phyloP scores from a whole-genome alignment of 331 rosid genomes.

The Malus hybrid region DNA sequence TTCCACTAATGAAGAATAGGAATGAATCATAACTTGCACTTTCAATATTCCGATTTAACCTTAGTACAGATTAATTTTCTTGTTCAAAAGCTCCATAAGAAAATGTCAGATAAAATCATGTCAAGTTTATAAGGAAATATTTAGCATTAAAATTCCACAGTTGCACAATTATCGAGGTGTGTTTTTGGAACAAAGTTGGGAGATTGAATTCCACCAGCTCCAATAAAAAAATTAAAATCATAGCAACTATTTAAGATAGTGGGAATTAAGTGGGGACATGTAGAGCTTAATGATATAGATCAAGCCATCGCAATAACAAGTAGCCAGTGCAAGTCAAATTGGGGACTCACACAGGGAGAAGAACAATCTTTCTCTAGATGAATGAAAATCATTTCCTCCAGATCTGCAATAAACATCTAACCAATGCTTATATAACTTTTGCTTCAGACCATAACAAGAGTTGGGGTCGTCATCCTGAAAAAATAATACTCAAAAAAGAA shows the following conservation, averaged over 20 bases:
- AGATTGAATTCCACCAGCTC: not conserved
- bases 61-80: not conserved
- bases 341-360: slow-evolving; percentile 68
- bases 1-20: not conserved
- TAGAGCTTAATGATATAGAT: not conserved
- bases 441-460: slow-evolving; percentile 39
- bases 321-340: not conserved
- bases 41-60: not conserved
- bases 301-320: not conserved
- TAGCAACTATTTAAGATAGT: not conserved
- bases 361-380: slow-evolving; percentile 53
- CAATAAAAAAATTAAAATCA: not conserved
- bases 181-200: not conserved
- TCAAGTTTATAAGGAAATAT: not conserved
- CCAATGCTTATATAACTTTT: slow-evolving; percentile 68
- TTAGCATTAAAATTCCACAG: not conserved
- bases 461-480: slow-evolving; percentile 46
- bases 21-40: not conserved
- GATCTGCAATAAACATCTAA: slow-evolving; percentile 59
- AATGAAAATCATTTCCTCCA: slow-evolving; percentile 55
- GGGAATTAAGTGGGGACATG: not conserved
- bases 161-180: not conserved
- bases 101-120: not conserved
- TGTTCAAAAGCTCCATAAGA: not conserved
- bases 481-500: not conserved